Evolutionary conservation across 768 basidiomycete genomes (phyloP).

Genomic region (Pisolithus microcarpus): DNA sequence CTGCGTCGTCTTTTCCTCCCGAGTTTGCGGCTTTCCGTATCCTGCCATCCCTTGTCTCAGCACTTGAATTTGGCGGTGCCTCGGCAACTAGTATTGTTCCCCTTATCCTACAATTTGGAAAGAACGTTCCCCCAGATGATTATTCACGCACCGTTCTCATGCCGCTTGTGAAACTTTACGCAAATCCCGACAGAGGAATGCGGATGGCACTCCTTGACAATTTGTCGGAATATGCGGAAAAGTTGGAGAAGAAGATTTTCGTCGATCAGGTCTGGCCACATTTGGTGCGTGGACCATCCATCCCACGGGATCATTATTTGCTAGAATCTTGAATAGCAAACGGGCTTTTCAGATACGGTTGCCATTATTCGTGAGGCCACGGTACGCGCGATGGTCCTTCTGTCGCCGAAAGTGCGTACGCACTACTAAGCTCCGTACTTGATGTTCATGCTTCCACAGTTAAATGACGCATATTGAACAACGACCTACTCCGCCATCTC

Average conservation of each 20-base stretch:
- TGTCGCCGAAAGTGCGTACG: conserved; percentile 72
- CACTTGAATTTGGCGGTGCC: conserved; percentile 72
- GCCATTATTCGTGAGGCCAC: conserved; percentile 93
- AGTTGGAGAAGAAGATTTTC: conserved; percentile 78
- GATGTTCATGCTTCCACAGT: conserved; percentile 33
- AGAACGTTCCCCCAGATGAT: conserved; percentile 59
- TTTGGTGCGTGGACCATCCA: conserved; percentile 43
- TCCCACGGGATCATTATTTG: background rate
- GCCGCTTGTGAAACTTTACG: conserved; percentile 78
- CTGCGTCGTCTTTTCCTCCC: conserved; percentile 69
- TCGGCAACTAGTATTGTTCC: conserved; percentile 76
- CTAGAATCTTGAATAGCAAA: conserved; percentile 52
- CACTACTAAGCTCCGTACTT: background rate
- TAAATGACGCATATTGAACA: conserved; percentile 92
- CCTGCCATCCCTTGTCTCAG: conserved; percentile 77
- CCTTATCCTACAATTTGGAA: conserved; percentile 74
- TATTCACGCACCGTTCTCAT: conserved; percentile 62
- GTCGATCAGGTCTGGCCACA: conserved; percentile 90
- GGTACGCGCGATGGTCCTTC: conserved; percentile 73
- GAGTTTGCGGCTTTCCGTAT: conserved; percentile 82
- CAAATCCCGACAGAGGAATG: conserved; percentile 87
- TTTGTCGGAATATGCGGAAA: conserved; percentile 76
- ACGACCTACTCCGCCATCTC: conserved; percentile 87
- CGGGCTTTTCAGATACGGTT: conserved; percentile 92
- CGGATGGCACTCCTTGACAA: conserved; percentile 91